Conservation (phyloP, 116 monocot species). For the Cymodocea nodosa region DNA sequence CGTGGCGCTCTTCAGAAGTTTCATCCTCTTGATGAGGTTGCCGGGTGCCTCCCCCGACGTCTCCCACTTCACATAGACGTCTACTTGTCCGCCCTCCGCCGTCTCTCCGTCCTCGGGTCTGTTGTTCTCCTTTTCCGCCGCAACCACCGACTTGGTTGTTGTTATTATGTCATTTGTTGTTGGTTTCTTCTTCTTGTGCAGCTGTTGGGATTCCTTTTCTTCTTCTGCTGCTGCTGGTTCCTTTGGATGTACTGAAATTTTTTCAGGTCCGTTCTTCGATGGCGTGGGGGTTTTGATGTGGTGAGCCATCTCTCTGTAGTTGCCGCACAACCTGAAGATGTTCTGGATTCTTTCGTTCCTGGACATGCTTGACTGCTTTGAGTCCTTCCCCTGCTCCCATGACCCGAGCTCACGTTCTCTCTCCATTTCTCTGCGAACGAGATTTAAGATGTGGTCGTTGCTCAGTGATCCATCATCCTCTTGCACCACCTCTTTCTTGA, state of each 20-base stretch:
- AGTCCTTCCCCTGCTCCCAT: slow-evolving; percentile 11
- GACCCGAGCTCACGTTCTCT: neutral
- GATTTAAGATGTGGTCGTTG: neutral
- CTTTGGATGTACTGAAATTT: slow-evolving; percentile 3
- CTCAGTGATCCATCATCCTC: slow-evolving; percentile 13
- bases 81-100: slow-evolving; percentile 17
- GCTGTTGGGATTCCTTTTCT: too few relatives aligned
- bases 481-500: slow-evolving; percentile 50
- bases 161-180: neutral
- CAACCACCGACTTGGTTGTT: neutral
- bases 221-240: neutral
- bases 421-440: neutral
- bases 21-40: slow-evolving; percentile 28
- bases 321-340: slow-evolving; percentile 91
- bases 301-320: slow-evolving; percentile 65
- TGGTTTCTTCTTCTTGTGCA: neutral
- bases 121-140: slow-evolving; percentile 38
- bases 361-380: slow-evolving; percentile 18
- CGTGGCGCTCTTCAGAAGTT: slow-evolving; percentile 25
- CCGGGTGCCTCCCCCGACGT: slow-evolving; percentile 43
- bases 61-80: slow-evolving; percentile 84
- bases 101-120: slow-evolving; percentile 3
- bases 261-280: slow-evolving; percentile 17
- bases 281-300: slow-evolving; percentile 28
- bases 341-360: slow-evolving; percentile 80